Conservation (phyloP, 805 yeast species). For the Wickerhamiella siamensis region DNA sequence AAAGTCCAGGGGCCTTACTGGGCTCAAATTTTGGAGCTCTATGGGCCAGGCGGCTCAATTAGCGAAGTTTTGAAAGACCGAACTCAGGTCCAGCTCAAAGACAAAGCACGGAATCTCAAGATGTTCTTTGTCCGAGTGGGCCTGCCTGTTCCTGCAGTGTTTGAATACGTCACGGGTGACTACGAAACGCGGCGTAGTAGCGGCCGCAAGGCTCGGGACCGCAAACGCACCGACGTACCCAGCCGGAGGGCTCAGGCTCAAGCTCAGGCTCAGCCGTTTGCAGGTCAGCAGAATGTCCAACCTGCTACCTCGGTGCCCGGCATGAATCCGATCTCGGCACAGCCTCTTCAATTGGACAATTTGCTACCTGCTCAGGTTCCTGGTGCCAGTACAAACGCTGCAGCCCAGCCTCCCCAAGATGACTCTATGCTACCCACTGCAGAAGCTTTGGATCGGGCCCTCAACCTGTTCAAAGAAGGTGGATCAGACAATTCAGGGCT, state of each 20-base stretch:
- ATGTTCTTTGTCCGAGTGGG: conserved; percentile 67
- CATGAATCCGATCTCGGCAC: no score
- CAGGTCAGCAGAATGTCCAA: not conserved
- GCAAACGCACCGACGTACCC: not conserved
- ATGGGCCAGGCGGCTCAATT: conserved; percentile 85
- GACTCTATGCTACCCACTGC: conserved; percentile 7
- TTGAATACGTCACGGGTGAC: conserved; percentile 80
- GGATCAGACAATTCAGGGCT: not conserved
- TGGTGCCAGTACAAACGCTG: not conserved
- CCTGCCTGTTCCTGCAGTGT: conserved; percentile 62
- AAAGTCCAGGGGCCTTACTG: conserved; percentile 76
- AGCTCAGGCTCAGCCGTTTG: not conserved
- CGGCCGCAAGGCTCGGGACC: conserved; percentile 6
- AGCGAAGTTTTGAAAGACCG: conserved; percentile 76
- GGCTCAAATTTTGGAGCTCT: conserved; percentile 79
- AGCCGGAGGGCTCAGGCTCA: not conserved
- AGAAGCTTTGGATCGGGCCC: conserved; percentile 9
- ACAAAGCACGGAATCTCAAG: conserved; percentile 93
- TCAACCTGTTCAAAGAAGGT: conserved; percentile 4
- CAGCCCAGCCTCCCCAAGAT: not conserved
- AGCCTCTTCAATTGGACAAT: not conserved
- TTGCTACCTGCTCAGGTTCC: not conserved
- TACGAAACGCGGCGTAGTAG: conserved; percentile 17
- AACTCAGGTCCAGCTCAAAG: conserved; percentile 84
- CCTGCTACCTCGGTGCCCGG: no score